Evolutionary conservation across 768 basidiomycete species (phyloP), one percentile per base, ranked within the genome.

Genomic region (Boletus rufocinnamomeus): DNA sequence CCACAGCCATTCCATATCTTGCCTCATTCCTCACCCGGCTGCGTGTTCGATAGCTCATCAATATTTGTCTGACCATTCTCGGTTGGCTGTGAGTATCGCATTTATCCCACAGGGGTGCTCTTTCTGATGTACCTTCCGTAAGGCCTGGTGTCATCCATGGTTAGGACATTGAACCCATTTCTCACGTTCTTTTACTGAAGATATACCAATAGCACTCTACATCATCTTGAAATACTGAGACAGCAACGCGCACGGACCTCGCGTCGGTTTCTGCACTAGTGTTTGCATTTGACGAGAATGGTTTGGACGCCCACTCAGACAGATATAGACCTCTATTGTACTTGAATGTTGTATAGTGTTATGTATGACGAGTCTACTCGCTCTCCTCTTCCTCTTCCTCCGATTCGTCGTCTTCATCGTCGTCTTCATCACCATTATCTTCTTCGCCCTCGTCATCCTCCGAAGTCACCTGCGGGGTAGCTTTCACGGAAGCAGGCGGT

Each of bases 121-220:
- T 25, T 27, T 58, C 62, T 66, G 50, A 69, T 56, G 50, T 57
- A 35, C 57, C 40, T 40, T 56, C 48, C 48, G 7, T 68, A 56
- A 89, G 87, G 65, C 91, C 91, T 30, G 91, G 91, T 64, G 82
- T 92, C 71, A 84, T 91, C 59, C 89, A 93, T 66, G 88, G 78
- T 80, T 21, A 53, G 74, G 47, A 53, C 14, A 28, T 50, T 19
- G 25, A 27, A 19, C 4, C n/a, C 45, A 13, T 30, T 14, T 38
- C 13, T 40, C 35, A 16, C 14, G 7, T 51, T 10, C 27, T 21
- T 30, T 62, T 35, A 58, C 66, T 70, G 47, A 69, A 40, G 38
- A 37, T 43, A 34, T n/a, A 35, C 40, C 55, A 46, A 38, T 63
- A 89, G 90, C 91, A 17, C 69, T 93, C 14, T 93, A 91, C 75